Conservation (phyloP, 192 early-diverging fungal genomes). For the Geosiphon pyriformis region DNA sequence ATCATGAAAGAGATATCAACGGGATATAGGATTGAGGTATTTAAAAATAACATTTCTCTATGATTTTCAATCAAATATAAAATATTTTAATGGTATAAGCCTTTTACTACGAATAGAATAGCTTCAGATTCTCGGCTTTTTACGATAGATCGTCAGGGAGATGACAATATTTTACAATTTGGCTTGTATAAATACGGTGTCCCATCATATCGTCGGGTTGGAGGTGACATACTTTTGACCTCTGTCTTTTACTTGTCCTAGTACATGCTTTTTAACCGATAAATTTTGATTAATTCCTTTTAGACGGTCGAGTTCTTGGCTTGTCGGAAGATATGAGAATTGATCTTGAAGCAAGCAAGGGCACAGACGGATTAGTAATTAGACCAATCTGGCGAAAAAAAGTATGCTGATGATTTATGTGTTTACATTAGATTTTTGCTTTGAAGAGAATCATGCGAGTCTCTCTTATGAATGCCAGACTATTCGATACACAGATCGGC, state of each 20-base stretch:
- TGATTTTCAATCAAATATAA: too few species aligned
- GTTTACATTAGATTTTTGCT: background rate
- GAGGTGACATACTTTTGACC: background rate
- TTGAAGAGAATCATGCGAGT: background rate
- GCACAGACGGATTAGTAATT: background rate
- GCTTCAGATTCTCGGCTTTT: background rate
- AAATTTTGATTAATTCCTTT: background rate
- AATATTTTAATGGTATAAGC: too few species aligned
- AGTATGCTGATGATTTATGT: background rate
- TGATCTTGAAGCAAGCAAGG: background rate
- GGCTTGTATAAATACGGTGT: background rate
- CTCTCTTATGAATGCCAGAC: background rate
- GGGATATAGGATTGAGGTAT: too few species aligned
- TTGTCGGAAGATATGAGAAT: background rate
- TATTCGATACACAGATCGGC: background rate
- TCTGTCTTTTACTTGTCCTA: background rate
- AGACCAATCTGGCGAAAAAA: background rate
- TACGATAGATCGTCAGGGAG: background rate
- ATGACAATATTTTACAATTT: background rate
- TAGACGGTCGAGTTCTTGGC: slow-evolving; percentile 1
- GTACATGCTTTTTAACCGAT: background rate
- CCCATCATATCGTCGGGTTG: background rate
- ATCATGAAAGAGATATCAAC: too few species aligned
- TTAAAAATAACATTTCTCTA: too few species aligned
- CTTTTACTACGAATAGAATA: background rate